Evolutionary conservation across 257 asterid species (phyloP).

Genomic region (Phtheirospermum japonicum): DNA sequence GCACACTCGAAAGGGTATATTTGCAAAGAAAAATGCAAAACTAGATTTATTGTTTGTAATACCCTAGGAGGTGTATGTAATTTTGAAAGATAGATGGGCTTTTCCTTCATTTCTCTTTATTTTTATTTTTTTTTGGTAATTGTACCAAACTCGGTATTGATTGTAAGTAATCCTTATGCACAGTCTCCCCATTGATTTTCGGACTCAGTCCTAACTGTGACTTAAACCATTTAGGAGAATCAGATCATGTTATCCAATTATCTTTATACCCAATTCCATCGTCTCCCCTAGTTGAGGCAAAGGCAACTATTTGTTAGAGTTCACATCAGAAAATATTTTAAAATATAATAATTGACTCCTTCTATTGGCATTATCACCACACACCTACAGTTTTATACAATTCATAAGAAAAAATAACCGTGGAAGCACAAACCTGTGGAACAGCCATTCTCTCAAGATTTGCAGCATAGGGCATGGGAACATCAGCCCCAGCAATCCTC

Average conservation of each 20-base stretch:
- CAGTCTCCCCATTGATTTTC: neutral
- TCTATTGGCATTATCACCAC: neutral
- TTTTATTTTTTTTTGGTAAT: too few species aligned
- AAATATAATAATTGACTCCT: neutral
- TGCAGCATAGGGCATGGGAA: slow-evolving; percentile 89
- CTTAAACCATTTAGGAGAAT: neutral
- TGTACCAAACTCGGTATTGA: neutral
- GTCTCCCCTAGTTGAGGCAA: neutral
- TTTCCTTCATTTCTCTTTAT: too few species aligned
- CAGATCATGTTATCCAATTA: neutral
- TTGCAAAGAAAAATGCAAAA: neutral
- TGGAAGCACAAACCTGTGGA: slow-evolving; percentile 61
- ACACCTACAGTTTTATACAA: neutral
- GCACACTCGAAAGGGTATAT: neutral
- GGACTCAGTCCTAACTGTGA: neutral
- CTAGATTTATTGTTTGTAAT: too few species aligned
- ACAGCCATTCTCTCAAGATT: slow-evolving; percentile 86
- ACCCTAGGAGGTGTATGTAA: neutral
- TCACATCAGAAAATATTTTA: neutral
- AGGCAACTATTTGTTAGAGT: neutral
- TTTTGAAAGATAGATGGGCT: neutral
- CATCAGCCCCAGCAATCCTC: slow-evolving; percentile 92
- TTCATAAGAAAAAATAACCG: slow-evolving; percentile 1
- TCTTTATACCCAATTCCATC: neutral
- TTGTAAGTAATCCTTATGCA: neutral